Conservation (phyloP, 495 filamentous ascomycete genomes). For the Penicillium cosmopolitanum region DNA sequence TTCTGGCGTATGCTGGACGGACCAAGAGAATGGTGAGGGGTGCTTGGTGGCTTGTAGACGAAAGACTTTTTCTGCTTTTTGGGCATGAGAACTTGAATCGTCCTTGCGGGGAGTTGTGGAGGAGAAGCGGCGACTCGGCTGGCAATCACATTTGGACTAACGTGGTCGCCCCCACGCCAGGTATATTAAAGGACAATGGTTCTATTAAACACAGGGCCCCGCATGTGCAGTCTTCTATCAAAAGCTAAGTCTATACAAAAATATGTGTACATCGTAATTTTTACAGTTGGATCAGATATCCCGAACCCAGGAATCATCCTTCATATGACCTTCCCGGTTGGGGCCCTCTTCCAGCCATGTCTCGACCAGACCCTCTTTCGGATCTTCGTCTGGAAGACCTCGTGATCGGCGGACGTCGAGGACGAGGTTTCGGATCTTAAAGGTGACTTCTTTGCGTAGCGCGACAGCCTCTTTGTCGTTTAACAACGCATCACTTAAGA, state of each 20-base stretch:
- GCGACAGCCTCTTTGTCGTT: slow-evolving; percentile 72
- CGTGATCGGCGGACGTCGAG: slow-evolving; percentile 70
- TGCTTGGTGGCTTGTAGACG: slow-evolving; percentile 39
- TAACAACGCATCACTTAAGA: slow-evolving; percentile 70
- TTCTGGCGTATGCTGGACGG: slow-evolving; percentile 34
- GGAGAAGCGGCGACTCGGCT: slow-evolving; percentile 7
- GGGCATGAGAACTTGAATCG: slow-evolving; percentile 40
- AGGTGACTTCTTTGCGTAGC: slow-evolving; percentile 81
- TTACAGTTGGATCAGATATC: slow-evolving; percentile 51
- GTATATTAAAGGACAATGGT: neutral
- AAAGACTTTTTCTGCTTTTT: slow-evolving; percentile 47
- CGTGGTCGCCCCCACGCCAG: slow-evolving; percentile 18
- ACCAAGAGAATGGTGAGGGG: slow-evolving; percentile 44
- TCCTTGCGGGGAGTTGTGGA: slow-evolving; percentile 8
- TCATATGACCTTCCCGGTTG: slow-evolving; percentile 61
- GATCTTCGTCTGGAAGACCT: slow-evolving; percentile 80
- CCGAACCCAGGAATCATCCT: slow-evolving; percentile 65
- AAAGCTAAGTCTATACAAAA: slow-evolving; percentile 17
- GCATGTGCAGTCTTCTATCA: slow-evolving; percentile 7
- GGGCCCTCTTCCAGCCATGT: slow-evolving; percentile 62
- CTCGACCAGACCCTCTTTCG: slow-evolving; percentile 64
- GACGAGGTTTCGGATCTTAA: slow-evolving; percentile 76
- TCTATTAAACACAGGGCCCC: neutral
- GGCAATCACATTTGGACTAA: neutral
- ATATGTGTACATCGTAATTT: slow-evolving; percentile 24